phyloP scores from a whole-genome alignment of 495 filamentous ascomycete genomes.

The Copromyces sp. region DNA sequence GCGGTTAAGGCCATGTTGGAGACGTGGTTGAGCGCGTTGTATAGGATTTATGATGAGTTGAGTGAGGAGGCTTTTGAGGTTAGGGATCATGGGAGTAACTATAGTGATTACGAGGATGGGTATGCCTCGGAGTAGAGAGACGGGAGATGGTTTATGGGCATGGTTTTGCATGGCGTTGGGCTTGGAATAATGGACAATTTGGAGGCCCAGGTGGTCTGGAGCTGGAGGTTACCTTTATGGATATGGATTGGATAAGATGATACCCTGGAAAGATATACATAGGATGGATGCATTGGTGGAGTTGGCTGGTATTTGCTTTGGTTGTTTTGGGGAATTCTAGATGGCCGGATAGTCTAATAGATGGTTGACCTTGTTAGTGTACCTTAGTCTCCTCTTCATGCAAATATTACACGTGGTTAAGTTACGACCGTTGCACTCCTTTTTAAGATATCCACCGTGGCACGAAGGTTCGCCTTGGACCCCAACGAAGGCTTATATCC shows the following conservation, averaged over 20 bases:
- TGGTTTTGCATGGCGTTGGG: not conserved
- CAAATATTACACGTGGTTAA: not conserved
- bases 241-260: not conserved
- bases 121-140: constrained; percentile 15
- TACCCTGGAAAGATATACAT: not conserved
- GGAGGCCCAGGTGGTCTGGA: not conserved
- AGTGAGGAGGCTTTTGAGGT: constrained; percentile 1
- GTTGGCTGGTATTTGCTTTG: not conserved
- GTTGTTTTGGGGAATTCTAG: not conserved
- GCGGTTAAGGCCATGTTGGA: constrained; percentile 29
- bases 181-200: not conserved
- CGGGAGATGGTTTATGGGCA: not conserved
- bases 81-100: constrained; percentile 6
- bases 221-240: not conserved
- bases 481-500: no score
- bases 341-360: not conserved
- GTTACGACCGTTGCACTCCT: no score
- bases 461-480: no score
- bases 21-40: constrained; percentile 35
- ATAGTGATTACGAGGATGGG: constrained; percentile 5
- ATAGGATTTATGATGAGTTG: constrained; percentile 26
- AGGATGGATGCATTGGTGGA: not conserved
- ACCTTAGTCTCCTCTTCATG: not conserved
- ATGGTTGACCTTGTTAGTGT: not conserved
- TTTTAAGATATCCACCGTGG: not conserved